These are phyloP conservation scores for Sinapis alba DNA, from an alignment of 441 rosid genomes.

Conservation along the genomic window DNA sequence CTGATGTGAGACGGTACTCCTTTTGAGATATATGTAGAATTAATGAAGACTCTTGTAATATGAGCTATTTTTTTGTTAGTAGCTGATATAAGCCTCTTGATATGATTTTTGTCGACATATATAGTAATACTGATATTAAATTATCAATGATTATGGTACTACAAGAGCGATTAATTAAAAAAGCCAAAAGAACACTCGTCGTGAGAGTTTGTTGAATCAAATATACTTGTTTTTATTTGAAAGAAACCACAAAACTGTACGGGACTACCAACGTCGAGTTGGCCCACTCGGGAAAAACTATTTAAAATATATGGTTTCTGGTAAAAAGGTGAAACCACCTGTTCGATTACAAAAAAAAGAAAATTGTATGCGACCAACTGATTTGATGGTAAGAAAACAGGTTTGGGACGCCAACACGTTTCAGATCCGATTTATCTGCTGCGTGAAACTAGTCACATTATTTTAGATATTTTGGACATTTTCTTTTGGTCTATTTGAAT, in stretches of 20 bases:
- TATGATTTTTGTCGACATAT: background rate
- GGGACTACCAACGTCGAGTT: no score
- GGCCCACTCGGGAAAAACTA: no score
- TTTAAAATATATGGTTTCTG: no score
- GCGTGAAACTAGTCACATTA: no score
- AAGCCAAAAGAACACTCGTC: constrained; percentile 10
- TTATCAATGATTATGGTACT: background rate
- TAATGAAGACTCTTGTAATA: background rate
- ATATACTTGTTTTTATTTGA: constrained; percentile 9
- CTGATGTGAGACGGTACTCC: background rate
- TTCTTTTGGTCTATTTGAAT: no score
- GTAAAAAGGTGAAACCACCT: no score
- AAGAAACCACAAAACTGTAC: constrained; percentile 28
- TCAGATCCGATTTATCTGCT: no score
- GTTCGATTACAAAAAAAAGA: no score
- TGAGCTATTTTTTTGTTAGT: background rate
- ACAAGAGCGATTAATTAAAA: background rate
- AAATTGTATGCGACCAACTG: no score
- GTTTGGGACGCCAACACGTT: no score
- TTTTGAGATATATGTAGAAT: background rate
- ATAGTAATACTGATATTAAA: background rate
- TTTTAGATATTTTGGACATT: no score
- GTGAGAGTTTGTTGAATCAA: constrained; percentile 3
- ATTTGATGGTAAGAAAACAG: no score
- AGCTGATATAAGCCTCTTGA: background rate